Percentiles rank a stretch among this genome's conserved stretches.
These are phyloP conservation scores for Epichloe sibirici DNA, from an alignment of 2,329 filamentous ascomycete genomes.

Conservation along the genomic window DNA sequence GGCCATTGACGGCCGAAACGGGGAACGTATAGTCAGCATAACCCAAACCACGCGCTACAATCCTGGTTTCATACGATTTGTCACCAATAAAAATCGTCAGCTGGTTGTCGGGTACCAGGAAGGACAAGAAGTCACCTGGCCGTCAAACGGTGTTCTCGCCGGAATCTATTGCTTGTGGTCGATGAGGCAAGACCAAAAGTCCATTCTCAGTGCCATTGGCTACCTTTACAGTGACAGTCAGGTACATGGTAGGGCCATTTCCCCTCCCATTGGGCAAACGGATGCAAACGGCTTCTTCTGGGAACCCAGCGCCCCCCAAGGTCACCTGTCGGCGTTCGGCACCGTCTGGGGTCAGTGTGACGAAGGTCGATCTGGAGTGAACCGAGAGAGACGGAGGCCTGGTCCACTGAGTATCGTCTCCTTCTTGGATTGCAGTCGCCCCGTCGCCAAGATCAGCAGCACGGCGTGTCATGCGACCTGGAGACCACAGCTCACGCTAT, in stretches of 20 bases:
- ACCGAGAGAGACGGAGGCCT: neutral
- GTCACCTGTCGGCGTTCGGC: neutral
- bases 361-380: neutral
- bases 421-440: neutral
- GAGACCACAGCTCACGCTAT: neutral
- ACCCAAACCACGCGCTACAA: neutral
- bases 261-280: neutral
- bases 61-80: neutral
- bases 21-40: neutral
- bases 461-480: neutral
- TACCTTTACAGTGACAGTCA: neutral
- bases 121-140: neutral
- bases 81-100: constrained; percentile 18
- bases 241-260: neutral
- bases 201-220: neutral
- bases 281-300: neutral
- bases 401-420: neutral
- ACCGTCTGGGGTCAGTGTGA: neutral
- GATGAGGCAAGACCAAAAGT: neutral
- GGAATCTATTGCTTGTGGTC: neutral
- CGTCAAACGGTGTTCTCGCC: neutral
- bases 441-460: neutral
- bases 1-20: neutral
- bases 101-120: neutral
- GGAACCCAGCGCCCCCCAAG: neutral